A percentile compares a stretch with the other conserved stretches of the same genome.
Evolutionary conservation across 2,329 filamentous ascomycete genomes (phyloP).

Genomic region (Ustilaginoidea virens): DNA sequence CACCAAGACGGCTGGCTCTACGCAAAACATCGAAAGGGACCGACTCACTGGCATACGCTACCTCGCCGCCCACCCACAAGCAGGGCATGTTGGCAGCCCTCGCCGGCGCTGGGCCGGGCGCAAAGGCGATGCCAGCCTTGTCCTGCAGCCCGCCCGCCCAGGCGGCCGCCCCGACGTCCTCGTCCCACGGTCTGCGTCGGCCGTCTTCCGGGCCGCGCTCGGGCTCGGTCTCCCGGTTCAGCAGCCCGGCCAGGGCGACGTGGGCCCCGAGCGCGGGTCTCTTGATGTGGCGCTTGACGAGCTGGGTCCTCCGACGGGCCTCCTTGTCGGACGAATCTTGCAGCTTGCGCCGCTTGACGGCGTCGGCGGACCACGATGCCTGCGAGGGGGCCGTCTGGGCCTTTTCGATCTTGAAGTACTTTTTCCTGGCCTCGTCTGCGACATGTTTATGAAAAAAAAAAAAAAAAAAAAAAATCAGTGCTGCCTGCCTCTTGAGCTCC

Average conservation of each 20-base stretch:
- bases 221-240: conserved; percentile 13
- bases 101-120: conserved; percentile 12
- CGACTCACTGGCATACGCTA: conserved; percentile 28
- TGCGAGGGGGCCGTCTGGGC: conserved; percentile 33
- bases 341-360: conserved; percentile 39
- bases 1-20: not conserved
- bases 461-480: not conserved
- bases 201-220: conserved; percentile 7
- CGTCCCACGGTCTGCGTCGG: conserved; percentile 10
- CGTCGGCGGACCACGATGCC: conserved; percentile 39
- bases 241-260: conserved; percentile 13
- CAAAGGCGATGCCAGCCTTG: conserved; percentile 25
- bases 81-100: conserved; percentile 20
- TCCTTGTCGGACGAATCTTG: conserved; percentile 21
- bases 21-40: not conserved
- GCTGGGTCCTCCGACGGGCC: conserved; percentile 12
- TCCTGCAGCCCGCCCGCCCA: conserved; percentile 23
- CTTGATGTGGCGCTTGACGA: conserved; percentile 22
- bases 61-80: conserved; percentile 25
- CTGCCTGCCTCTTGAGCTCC: not conserved
- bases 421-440: conserved; percentile 39
- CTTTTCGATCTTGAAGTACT: conserved; percentile 53
- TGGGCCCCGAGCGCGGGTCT: conserved; percentile 21
- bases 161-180: conserved; percentile 14
- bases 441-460: too few relatives aligned